Evolutionary conservation across 2,329 filamentous ascomycete species (phyloP).

Genomic region (Chrysoporthe austroafricana): DNA sequence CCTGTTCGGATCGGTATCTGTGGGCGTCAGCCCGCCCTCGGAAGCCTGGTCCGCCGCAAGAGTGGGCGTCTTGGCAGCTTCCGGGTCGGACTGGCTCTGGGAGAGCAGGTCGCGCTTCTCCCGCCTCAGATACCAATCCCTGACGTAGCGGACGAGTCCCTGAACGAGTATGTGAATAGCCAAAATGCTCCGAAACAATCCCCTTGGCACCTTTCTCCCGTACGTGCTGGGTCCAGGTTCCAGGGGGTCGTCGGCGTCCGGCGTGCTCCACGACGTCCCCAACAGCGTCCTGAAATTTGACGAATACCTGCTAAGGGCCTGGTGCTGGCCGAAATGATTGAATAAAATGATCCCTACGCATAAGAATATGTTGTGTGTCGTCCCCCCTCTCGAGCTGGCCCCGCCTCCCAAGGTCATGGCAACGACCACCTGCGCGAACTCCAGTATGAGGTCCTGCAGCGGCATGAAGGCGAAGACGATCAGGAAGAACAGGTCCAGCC

Average conservation of each 20-base stretch:
- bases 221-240: constrained; percentile 51
- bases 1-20: constrained; percentile 56
- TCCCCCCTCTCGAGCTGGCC: constrained; percentile 68
- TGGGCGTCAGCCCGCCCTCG: constrained; percentile 54
- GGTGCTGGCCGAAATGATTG: constrained; percentile 53
- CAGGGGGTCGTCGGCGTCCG: constrained; percentile 52
- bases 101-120: constrained; percentile 58
- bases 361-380: constrained; percentile 71
- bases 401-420: constrained; percentile 88
- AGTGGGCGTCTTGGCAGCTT: constrained; percentile 57
- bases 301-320: constrained; percentile 51
- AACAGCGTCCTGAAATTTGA: constrained; percentile 40
- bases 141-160: constrained; percentile 71
- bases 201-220: constrained; percentile 63
- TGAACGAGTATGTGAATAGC: constrained; percentile 78
- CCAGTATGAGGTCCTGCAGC: constrained; percentile 84
- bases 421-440: constrained; percentile 91
- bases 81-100: constrained; percentile 60
- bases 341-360: constrained; percentile 70
- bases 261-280: constrained; percentile 41
- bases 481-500: constrained; percentile 82
- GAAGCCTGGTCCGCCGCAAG: constrained; percentile 42
- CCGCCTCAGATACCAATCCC: constrained; percentile 68
- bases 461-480: constrained; percentile 86
- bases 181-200: constrained; percentile 69